Evolutionary conservation across 2,329 filamentous ascomycete species (phyloP).

Genomic region (Coniochaeta sp.): DNA sequence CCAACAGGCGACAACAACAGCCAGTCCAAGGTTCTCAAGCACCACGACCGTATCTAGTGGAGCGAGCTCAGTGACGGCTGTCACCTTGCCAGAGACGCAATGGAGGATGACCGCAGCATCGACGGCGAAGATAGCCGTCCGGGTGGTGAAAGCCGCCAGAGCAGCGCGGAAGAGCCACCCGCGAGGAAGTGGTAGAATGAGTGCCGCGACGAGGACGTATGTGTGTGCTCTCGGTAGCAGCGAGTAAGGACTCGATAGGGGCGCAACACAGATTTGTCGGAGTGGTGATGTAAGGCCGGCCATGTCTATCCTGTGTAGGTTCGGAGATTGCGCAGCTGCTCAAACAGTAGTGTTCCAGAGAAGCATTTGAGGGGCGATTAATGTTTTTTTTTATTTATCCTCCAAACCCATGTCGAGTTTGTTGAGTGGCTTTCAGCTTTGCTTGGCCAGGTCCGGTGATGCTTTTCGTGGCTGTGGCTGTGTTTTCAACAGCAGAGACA

Average conservation of each 20-base stretch:
- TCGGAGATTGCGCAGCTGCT: no score
- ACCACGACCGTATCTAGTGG: conserved; percentile 10
- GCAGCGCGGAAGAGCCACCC: conserved; percentile 11
- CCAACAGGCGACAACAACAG: conserved; percentile 8
- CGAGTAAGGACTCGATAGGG: conserved; percentile 7
- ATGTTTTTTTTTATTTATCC: not conserved
- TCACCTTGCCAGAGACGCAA: not conserved
- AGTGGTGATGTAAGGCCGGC: not conserved
- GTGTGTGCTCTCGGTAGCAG: conserved; percentile 7
- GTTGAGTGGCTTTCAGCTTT: not conserved
- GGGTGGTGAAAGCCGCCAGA: conserved; percentile 8
- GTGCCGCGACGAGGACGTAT: conserved; percentile 5
- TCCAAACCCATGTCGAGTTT: not conserved
- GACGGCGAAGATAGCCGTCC: conserved; percentile 6
- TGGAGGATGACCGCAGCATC: conserved; percentile 6
- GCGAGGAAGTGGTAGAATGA: conserved; percentile 6
- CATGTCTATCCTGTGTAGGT: not conserved
- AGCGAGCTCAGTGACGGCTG: not conserved
- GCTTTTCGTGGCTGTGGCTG: not conserved
- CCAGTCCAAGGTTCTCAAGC: conserved; percentile 9
- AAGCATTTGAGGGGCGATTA: not conserved
- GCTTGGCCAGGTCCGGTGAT: not conserved
- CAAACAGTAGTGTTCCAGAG: not conserved
- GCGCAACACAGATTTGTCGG: conserved; percentile 5
- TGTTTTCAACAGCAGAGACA: not conserved